phyloP scores from a whole-genome alignment of 1,284 basidiomycete genomes.

The Anthracocystis panici-leucophaei region DNA sequence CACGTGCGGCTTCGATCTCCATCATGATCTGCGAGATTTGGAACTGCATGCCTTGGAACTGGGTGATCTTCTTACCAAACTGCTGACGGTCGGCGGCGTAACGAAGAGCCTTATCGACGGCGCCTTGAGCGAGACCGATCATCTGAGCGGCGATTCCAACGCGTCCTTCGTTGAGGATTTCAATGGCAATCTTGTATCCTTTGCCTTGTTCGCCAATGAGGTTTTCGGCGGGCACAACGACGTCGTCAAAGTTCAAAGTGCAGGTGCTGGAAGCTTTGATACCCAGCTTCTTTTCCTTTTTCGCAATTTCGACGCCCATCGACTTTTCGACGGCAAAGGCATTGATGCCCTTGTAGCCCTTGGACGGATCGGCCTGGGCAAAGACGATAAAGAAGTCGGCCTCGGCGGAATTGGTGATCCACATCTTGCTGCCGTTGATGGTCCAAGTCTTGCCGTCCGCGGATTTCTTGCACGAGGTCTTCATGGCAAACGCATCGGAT shows the following conservation, averaged over 20 bases:
- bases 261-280: constrained; percentile 98
- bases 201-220: constrained; percentile 91
- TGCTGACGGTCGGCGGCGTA: constrained; percentile 94
- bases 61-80: constrained; percentile 87
- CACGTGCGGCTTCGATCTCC: constrained; percentile 90
- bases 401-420: constrained; percentile 98
- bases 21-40: constrained; percentile 87
- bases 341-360: constrained; percentile 99
- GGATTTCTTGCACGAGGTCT: constrained; percentile 89
- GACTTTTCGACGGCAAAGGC: constrained; percentile 96
- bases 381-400: constrained; percentile 90
- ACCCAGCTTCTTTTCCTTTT: constrained; percentile 98
- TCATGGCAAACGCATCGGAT: constrained; percentile 95
- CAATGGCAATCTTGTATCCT: constrained; percentile 95
- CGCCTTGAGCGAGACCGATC: constrained; percentile 94
- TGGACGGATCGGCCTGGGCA: constrained; percentile 91
- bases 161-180: constrained; percentile 96
- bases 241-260: constrained; percentile 93
- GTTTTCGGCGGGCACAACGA: constrained; percentile 91
- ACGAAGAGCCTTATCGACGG: constrained; percentile 90
- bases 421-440: constrained; percentile 97
- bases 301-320: constrained; percentile 96
- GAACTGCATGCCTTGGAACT: constrained; percentile 94
- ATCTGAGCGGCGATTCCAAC: constrained; percentile 91
- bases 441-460: constrained; percentile 78